Base-by-base conservation (phyloP, 352 stramenopile genomes). In the Peronospora destructor region DNA sequence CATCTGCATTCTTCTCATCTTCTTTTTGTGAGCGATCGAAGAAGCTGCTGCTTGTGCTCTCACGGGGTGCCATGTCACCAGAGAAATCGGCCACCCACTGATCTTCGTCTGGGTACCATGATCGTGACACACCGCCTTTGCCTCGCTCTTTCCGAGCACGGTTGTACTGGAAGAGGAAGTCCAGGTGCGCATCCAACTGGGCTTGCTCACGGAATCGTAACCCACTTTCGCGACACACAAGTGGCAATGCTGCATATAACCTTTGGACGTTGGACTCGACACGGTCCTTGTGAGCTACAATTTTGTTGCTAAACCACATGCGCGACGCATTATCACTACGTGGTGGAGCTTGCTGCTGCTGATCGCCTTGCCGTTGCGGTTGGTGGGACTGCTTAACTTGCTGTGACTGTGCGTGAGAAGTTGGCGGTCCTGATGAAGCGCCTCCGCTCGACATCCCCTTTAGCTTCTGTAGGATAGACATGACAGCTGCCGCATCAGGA, bases 161-260 rank as follows among this genome's bases (percentile, higher is more conserved):
- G 32, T 91, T 91, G 49, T 84, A 93, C 49, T 93, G 77, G 56
- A 93, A 93, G 7, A 93, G 47, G 57, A 93, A 93, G 47, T 93
- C 83, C 51, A 91, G 56, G 43, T 93, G 83, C 23, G 79, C 78
- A 38, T 90, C 73, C 32, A 91, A 56, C 43, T 93, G 79, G 3
- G 67, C 60, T 36, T 93, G 74, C 25, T 91, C 83, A 40, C 73
- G 73, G 50, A 93, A 93, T 9, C 83, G 80, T 21, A 91, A 38
- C 6, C 83, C 83, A 50, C 83, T 93, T 39, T 87, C 80, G 21
- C 77, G 69, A 46, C 77, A 93, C 45, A 93, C 76, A 17, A 91
- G 68, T 11, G 83, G 83, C 35, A 93, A 58, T 12, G 74, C 83
- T 3, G 78, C 80, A 48, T 93, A 93, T n/a, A 93, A 49, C 41